These are phyloP conservation scores for Penicillium concentricum DNA, from an alignment of 2,329 filamentous ascomycete genomes.

Conservation along the genomic window DNA sequence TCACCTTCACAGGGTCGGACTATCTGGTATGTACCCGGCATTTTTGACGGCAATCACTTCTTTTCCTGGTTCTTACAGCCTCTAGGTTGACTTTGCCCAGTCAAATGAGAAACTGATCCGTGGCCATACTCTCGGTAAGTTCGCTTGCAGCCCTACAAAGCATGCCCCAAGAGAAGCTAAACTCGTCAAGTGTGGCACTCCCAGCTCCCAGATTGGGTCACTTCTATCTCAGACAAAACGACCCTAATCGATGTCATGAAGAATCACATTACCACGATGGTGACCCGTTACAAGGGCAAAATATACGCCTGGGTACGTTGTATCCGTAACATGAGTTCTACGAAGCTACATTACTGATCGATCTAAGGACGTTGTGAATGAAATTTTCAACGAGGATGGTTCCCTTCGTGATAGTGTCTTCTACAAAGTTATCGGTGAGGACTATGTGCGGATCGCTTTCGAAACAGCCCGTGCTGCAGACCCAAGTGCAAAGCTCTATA, in stretches of 20 bases:
- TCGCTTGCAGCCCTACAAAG: constrained; percentile 40
- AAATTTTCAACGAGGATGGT: constrained; percentile 54
- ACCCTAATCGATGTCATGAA: constrained; percentile 56
- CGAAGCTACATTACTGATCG: neutral
- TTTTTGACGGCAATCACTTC: constrained; percentile 16
- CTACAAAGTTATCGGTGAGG: constrained; percentile 66
- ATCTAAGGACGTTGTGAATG: constrained; percentile 32
- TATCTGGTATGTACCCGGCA: constrained; percentile 30
- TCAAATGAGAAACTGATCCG: constrained; percentile 51
- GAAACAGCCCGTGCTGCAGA: constrained; percentile 65
- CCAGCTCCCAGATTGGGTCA: constrained; percentile 32
- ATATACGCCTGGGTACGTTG: constrained; percentile 37
- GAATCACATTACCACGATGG: constrained; percentile 38
- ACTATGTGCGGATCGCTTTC: constrained; percentile 69
- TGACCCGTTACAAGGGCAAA: constrained; percentile 35
- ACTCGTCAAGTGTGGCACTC: constrained; percentile 37
- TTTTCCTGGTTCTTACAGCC: constrained; percentile 54
- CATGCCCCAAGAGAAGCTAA: neutral
- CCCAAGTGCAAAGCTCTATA: constrained; percentile 67
- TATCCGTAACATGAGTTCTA: neutral
- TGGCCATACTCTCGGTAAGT: constrained; percentile 58
- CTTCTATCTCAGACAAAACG: constrained; percentile 53
- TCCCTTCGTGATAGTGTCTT: constrained; percentile 62
- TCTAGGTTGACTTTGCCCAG: constrained; percentile 43
- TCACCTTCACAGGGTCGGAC: constrained; percentile 53